These are phyloP conservation scores for Peltaster fructicola DNA, from an alignment of 2,329 filamentous ascomycete species.

Conservation along the genomic window DNA sequence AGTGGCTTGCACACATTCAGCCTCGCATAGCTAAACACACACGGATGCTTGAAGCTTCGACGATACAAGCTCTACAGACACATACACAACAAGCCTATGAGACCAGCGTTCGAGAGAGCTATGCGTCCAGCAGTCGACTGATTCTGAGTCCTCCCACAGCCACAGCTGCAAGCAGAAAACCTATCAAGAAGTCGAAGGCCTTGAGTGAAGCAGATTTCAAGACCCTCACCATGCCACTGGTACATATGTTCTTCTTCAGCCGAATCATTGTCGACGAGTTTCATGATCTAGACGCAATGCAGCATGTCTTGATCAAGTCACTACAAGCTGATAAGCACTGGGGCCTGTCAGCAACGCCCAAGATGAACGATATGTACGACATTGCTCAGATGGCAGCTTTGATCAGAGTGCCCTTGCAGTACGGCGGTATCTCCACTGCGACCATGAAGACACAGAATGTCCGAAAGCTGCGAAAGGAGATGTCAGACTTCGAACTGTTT, in stretches of 20 bases:
- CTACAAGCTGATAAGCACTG: constrained; percentile 37
- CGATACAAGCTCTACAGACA: too few relatives aligned
- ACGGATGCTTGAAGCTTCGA: too few relatives aligned
- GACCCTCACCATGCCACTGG: constrained; percentile 18
- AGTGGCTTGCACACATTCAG: constrained; percentile 34
- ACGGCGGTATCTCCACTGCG: constrained; percentile 32
- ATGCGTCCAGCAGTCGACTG: too few relatives aligned
- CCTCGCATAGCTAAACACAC: too few relatives aligned
- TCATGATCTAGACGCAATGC: constrained; percentile 33
- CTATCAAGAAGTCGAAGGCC: too few relatives aligned
- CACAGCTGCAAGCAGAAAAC: too few relatives aligned
- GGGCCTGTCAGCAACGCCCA: constrained; percentile 47
- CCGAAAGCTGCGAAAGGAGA: constrained; percentile 23
- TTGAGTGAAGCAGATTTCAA: too few relatives aligned
- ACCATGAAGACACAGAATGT: constrained; percentile 29
- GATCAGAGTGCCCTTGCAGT: constrained; percentile 36
- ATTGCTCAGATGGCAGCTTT: constrained; percentile 41
- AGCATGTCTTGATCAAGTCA: constrained; percentile 25
- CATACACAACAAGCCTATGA: too few relatives aligned
- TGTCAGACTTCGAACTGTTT: constrained; percentile 38
- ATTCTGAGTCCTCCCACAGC: too few relatives aligned
- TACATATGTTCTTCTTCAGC: constrained; percentile 45
- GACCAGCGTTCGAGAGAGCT: too few relatives aligned
- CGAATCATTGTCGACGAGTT: constrained; percentile 48
- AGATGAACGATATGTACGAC: constrained; percentile 38